Percentiles rank a stretch among this genome's conserved stretches.
Conservation (phyloP, 495 filamentous ascomycete species). For the Jackrogersella multiformis region DNA sequence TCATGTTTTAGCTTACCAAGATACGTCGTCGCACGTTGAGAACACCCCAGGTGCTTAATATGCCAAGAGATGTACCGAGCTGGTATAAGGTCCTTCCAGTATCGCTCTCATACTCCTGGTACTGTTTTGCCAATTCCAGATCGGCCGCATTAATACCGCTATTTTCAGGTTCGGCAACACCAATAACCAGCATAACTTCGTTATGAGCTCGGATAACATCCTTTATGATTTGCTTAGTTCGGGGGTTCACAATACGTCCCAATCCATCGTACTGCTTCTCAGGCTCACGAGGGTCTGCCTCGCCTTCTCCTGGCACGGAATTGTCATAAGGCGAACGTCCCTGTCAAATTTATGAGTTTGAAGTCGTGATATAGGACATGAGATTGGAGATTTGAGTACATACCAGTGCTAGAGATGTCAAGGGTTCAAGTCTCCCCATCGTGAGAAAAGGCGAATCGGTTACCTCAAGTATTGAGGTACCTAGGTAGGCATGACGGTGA, state of each 20-base stretch:
- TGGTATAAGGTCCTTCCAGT: constrained; percentile 52
- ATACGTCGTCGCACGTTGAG: constrained; percentile 61
- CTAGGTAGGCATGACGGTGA: not conserved
- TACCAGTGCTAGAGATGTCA: constrained; percentile 62
- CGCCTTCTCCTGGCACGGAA: constrained; percentile 58
- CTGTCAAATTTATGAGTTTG: constrained; percentile 49
- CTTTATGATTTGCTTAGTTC: constrained; percentile 59
- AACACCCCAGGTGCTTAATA: constrained; percentile 62
- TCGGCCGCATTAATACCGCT: constrained; percentile 38
- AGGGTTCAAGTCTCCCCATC: constrained; percentile 61
- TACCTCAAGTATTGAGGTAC: constrained; percentile 1
- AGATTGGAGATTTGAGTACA: constrained; percentile 25
- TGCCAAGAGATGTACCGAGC: constrained; percentile 49
- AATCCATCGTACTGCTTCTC: constrained; percentile 74
- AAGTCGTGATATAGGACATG: not conserved
- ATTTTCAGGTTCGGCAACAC: constrained; percentile 60
- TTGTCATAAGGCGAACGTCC: constrained; percentile 78
- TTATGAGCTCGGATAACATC: constrained; percentile 65
- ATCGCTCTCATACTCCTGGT: constrained; percentile 51
- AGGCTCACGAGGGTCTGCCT: constrained; percentile 57
- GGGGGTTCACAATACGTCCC: constrained; percentile 72
- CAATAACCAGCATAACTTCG: constrained; percentile 66
- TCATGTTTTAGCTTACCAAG: constrained; percentile 49
- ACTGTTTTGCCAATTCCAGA: constrained; percentile 38
- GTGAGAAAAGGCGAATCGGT: not conserved